phyloP scores from a whole-genome alignment of 1,284 basidiomycete species.

The Trichosporon ovoides region DNA sequence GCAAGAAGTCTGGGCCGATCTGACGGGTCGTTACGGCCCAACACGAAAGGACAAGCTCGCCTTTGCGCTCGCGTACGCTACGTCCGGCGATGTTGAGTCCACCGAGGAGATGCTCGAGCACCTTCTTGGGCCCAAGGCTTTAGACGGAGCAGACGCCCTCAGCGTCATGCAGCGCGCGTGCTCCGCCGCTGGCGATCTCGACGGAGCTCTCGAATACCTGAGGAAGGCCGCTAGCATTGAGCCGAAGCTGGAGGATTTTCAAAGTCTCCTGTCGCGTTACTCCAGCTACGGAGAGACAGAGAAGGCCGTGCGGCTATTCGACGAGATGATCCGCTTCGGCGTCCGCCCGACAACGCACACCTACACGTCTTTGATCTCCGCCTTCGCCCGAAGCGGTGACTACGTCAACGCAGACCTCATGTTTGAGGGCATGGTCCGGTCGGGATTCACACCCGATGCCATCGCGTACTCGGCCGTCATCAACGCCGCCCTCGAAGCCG shows the following conservation, averaged over 20 bases:
- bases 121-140: constrained; percentile 1
- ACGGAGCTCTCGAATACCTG: constrained; percentile 18
- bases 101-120: neutral
- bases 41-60: constrained; percentile 4
- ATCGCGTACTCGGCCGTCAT: constrained; percentile 67
- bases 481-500: constrained; percentile 76
- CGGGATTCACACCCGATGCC: constrained; percentile 60
- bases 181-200: constrained; percentile 19
- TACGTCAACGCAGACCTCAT: constrained; percentile 62
- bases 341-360: constrained; percentile 55
- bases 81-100: constrained; percentile 5
- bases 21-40: constrained; percentile 10
- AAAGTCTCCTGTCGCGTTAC: constrained; percentile 60
- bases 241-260: constrained; percentile 34
- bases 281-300: constrained; percentile 58
- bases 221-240: constrained; percentile 10
- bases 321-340: constrained; percentile 58
- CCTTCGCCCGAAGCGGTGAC: constrained; percentile 64
- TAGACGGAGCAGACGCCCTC: constrained; percentile 11
- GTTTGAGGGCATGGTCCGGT: constrained; percentile 53
- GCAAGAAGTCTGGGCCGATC: constrained; percentile 7
- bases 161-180: constrained; percentile 23
- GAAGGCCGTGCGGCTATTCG: constrained; percentile 57
- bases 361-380: constrained; percentile 65
- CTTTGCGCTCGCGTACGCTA: constrained; percentile 7